Percentiles rank a stretch among this genome's conserved stretches.
Conservation (phyloP, 768 basidiomycete species). For the Xerocomellus dryophilus region DNA sequence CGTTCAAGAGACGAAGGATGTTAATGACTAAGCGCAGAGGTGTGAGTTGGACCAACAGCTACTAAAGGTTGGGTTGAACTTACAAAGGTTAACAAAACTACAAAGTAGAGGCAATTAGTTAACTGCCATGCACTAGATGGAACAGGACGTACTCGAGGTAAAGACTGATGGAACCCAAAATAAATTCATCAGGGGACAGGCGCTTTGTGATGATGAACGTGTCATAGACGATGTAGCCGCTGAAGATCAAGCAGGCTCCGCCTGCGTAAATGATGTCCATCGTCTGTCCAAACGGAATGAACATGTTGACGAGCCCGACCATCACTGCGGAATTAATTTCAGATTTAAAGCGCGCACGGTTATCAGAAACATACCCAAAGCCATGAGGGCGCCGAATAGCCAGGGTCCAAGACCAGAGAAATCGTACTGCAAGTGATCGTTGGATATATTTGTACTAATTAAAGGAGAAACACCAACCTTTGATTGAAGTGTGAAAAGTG, state of each 20-base stretch:
- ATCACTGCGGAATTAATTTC: constrained; percentile 46
- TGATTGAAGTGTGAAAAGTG: constrained; percentile 91
- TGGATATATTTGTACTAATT: background rate
- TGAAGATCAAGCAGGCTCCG: constrained; percentile 80
- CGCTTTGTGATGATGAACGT: constrained; percentile 87
- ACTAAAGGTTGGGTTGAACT: constrained; percentile 29
- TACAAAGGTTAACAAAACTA: constrained; percentile 86
- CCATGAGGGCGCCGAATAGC: constrained; percentile 82
- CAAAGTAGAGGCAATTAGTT: constrained; percentile 17
- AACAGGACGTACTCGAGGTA: constrained; percentile 77
- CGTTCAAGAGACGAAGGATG: constrained; percentile 79
- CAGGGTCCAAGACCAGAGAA: constrained; percentile 91
- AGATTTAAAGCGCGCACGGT: background rate
- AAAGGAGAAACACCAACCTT: constrained; percentile 50
- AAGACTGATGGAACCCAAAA: constrained; percentile 86
- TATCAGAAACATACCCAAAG: constrained; percentile 52
- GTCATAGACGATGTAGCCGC: constrained; percentile 87
- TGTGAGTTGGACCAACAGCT: constrained; percentile 2
- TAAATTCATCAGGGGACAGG: constrained; percentile 90
- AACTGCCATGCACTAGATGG: background rate
- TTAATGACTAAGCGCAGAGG: constrained; percentile 56
- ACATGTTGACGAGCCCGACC: constrained; percentile 77
- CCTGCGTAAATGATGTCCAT: constrained; percentile 79
- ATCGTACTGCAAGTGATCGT: constrained; percentile 62
- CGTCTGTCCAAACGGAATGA: constrained; percentile 82